Conservation (phyloP, 1,284 basidiomycete genomes). For the Trametes versicolor region DNA sequence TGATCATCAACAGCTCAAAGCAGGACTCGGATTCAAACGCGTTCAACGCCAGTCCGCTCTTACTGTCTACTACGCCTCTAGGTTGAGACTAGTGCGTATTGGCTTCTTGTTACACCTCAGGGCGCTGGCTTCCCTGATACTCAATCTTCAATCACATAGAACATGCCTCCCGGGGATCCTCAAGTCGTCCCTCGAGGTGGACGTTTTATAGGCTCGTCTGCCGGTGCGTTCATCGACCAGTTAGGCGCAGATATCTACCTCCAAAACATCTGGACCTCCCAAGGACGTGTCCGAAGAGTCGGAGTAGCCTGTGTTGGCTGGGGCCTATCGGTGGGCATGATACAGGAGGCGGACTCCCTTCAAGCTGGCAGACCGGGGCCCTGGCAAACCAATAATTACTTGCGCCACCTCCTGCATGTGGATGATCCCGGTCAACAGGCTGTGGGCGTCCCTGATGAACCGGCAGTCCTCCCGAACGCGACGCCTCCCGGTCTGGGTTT, state of each 20-base stretch:
- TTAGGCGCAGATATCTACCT: conserved; percentile 3
- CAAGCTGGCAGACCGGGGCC: neutral
- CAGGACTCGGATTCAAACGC: too few species aligned
- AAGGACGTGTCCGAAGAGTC: neutral
- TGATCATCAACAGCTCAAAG: too few species aligned
- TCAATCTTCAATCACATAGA: too few species aligned
- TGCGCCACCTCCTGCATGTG: neutral
- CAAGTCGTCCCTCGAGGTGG: neutral
- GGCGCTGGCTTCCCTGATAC: too few species aligned
- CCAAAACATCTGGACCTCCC: conserved; percentile 5
- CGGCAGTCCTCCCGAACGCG: neutral
- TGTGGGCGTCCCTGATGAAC: neutral
- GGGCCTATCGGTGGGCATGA: conserved; percentile 1
- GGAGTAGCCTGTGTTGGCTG: neutral
- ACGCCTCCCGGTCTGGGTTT: neutral
- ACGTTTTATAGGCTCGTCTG: neutral
- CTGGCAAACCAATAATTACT: neutral
- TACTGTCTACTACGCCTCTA: too few species aligned
- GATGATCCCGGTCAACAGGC: neutral
- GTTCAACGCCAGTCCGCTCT: too few species aligned
- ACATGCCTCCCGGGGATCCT: too few species aligned
- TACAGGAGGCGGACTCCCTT: neutral
- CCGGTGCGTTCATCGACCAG: neutral
- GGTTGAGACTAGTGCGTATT: too few species aligned
- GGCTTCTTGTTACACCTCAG: too few species aligned